Base-by-base conservation (phyloP, 176 grass and related monocot genomes). In the Coix lacrymajobi region DNA sequence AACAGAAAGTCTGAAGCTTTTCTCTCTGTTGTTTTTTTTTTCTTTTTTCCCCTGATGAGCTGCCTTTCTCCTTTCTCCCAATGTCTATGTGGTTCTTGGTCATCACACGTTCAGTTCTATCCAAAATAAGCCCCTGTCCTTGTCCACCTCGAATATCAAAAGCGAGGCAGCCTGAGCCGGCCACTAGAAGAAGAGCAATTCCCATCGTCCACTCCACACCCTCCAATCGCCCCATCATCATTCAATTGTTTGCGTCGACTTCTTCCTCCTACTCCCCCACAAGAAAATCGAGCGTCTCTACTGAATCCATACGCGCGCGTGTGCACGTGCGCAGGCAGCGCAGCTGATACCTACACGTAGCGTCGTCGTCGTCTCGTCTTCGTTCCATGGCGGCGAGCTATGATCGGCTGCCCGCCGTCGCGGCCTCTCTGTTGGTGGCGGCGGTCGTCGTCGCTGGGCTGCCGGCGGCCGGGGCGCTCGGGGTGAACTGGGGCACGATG, bases 401-500 rank as follows among this genome's bases (percentile, higher is more conserved):
- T 57, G 52, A 11, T 1, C 41, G 41, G 28, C 10, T 22, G 77
- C 3, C 25, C 57, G 63, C 31, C 51, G 51, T 15, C 33, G 51
- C 13, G 10, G 73, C 73, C 11, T 43, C 62, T 6, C 20, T 48
- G 41, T 11, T 48, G 11, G 62, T 16, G 1, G 6, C 10, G 22
- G 62, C 8, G 1, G 4, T 36, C 4, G 66, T 29, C 37, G 5
- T 29, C 32, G 69, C 12, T n/a, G 22, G 61, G 37, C 7, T 81
- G 16, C 65, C 83, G 22, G 54, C 44, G 25, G 66, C 62, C 7
- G 44, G 7, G 3, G 90, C 78, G 40, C 92, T 92, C 32, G 92
- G 92, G 41, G 85, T 95, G 86, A 95, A 95, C 89, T 95, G 92
- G 92, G 92, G 92, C 54, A 95, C 92, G 33, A 83, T 88, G 85